phyloP scores from a whole-genome alignment of 225 moss, liverwort and hornwort genomes.

The Marchantia polymorpha region DNA sequence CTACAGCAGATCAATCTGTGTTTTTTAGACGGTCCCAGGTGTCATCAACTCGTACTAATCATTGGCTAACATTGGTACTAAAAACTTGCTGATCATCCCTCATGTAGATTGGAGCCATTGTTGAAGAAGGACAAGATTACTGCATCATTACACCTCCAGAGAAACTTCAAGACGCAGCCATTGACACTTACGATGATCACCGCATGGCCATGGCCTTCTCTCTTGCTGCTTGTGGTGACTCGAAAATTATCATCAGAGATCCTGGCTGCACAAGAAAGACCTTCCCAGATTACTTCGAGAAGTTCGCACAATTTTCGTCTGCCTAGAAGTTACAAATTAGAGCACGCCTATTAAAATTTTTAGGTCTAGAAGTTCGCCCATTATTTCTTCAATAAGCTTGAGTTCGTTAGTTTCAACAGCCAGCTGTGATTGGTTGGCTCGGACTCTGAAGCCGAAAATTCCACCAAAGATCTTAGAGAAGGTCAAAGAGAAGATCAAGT shows the following conservation, averaged over 20 bases:
- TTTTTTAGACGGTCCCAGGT: background rate
- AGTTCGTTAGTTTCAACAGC: background rate
- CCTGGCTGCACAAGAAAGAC: constrained; percentile 86
- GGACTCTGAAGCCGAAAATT: background rate
- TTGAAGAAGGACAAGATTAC: constrained; percentile 79
- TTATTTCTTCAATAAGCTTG: constrained; percentile 10
- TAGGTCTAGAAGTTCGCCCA: constrained; percentile 1
- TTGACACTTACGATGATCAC: constrained; percentile 90
- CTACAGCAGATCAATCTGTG: no score
- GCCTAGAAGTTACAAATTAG: constrained; percentile 8
- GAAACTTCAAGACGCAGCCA: constrained; percentile 46
- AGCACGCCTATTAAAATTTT: background rate
- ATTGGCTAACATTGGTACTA: no score
- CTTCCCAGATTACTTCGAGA: constrained; percentile 82
- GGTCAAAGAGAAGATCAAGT: constrained; percentile 1
- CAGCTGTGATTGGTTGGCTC: background rate
- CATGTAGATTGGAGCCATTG: constrained; percentile 71
- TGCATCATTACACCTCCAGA: constrained; percentile 82
- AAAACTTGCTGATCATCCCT: background rate
- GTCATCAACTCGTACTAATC: background rate
- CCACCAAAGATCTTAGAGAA: background rate
- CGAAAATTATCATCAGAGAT: constrained; percentile 71
- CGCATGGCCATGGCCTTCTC: constrained; percentile 98
- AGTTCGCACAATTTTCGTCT: constrained; percentile 60
- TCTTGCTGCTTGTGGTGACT: constrained; percentile 68